Percentiles rank a stretch among this genome's conserved stretches.
Evolutionary conservation across 768 basidiomycete species (phyloP).

Genomic region (Sistotremastrum niveocremeum): DNA sequence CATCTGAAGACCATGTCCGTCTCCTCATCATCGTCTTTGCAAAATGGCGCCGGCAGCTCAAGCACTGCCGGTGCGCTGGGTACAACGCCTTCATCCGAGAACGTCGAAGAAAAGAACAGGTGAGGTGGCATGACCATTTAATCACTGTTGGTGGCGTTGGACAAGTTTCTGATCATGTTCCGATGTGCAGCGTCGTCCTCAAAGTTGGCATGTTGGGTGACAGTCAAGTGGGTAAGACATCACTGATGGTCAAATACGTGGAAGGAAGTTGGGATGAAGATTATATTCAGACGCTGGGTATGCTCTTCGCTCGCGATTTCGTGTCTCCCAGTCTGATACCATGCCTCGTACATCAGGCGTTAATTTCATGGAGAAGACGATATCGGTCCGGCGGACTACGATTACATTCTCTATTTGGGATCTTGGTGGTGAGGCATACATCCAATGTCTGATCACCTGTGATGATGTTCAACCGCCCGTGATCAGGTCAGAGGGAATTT

Average conservation of each 20-base stretch:
- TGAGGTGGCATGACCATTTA: slow-evolving; percentile 10
- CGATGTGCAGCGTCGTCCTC: slow-evolving; percentile 61
- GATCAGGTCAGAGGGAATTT: slow-evolving; percentile 79
- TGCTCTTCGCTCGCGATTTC: slow-evolving; percentile 14
- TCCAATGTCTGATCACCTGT: neutral
- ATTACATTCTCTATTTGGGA: slow-evolving; percentile 99
- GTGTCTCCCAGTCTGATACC: slow-evolving; percentile 3
- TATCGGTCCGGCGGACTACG: slow-evolving; percentile 93
- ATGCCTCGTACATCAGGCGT: slow-evolving; percentile 43
- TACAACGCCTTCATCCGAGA: slow-evolving; percentile 19
- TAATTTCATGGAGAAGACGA: slow-evolving; percentile 99
- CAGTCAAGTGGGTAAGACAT: slow-evolving; percentile 98
- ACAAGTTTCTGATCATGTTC: slow-evolving; percentile 2
- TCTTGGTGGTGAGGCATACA: slow-evolving; percentile 42
- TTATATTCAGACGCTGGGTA: slow-evolving; percentile 98
- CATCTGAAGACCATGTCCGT: too few species aligned
- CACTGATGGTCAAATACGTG: slow-evolving; percentile 99
- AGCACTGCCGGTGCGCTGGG: neutral
- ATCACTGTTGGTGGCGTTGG: neutral
- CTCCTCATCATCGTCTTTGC: too few species aligned
- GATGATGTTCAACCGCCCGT: neutral
- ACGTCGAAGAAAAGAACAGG: slow-evolving; percentile 69
- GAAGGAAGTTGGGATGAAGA: slow-evolving; percentile 99
- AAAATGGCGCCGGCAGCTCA: too few species aligned
- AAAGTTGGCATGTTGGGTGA: slow-evolving; percentile 99